Percentiles rank a stretch among this genome's conserved stretches.
Evolutionary conservation across 2,329 filamentous ascomycete genomes (phyloP).

Genomic region (Harringtonia aguacate): DNA sequence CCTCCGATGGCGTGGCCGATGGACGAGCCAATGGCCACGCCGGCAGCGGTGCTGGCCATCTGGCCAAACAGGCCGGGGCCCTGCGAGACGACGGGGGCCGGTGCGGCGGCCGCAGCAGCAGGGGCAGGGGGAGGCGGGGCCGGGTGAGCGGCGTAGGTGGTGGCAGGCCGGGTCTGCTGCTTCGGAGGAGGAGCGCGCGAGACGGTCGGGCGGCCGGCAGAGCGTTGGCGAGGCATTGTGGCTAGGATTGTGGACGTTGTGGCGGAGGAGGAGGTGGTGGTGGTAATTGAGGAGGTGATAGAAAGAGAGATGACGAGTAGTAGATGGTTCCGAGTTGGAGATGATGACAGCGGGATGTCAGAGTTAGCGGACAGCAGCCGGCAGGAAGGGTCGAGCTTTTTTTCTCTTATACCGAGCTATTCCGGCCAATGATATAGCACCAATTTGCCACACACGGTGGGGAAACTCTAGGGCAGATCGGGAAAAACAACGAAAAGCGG

Average conservation of each 20-base stretch:
- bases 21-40: constrained; percentile 91
- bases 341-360: too few species aligned
- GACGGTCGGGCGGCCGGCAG: constrained; percentile 50
- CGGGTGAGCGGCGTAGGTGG: constrained; percentile 49
- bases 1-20: constrained; percentile 92
- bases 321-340: background rate
- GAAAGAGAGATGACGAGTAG: background rate
- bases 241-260: background rate
- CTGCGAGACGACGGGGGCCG: constrained; percentile 33
- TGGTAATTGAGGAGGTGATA: background rate
- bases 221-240: constrained; percentile 67
- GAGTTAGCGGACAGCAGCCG: background rate
- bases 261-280: background rate
- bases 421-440: constrained; percentile 8
- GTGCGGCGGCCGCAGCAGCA: constrained; percentile 35
- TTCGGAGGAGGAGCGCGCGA: constrained; percentile 47
- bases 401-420: constrained; percentile 7
- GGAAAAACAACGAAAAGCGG: too few species aligned
- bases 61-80: constrained; percentile 86
- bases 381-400: background rate
- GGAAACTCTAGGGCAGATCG: background rate
- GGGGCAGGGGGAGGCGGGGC: constrained; percentile 26
- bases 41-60: constrained; percentile 95
- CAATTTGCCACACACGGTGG: constrained; percentile 11
- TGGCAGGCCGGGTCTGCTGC: constrained; percentile 56